Conservation (phyloP, 2,329 filamentous ascomycete species). For the Scedosporium minutisporum region DNA sequence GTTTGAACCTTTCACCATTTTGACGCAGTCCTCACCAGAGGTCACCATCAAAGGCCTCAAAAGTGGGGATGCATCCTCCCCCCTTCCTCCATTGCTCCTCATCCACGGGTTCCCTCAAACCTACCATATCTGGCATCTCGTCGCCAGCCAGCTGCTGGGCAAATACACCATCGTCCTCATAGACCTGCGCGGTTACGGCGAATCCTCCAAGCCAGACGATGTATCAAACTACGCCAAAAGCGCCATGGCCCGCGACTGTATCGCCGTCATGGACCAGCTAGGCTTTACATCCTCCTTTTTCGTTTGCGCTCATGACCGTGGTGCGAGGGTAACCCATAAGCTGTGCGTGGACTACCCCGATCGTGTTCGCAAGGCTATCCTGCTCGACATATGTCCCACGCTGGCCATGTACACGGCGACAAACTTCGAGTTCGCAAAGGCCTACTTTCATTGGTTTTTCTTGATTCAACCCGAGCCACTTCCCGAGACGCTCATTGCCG, state of each 20-base stretch:
- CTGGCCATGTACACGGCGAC: conserved; percentile 40
- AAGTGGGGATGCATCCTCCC: conserved; percentile 18
- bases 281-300: conserved; percentile 28
- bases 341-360: conserved; percentile 36
- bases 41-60: conserved; percentile 35
- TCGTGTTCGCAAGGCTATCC: conserved; percentile 29
- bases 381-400: conserved; percentile 46
- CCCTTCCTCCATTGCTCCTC: conserved; percentile 33
- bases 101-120: conserved; percentile 45
- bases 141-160: conserved; percentile 27
- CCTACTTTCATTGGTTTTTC: conserved; percentile 52
- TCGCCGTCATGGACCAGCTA: conserved; percentile 33
- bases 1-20: conserved; percentile 27
- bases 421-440: conserved; percentile 30
- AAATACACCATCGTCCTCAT: conserved; percentile 33
- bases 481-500: conserved; percentile 36
- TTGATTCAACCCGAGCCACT: conserved; percentile 42
- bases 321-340: conserved; percentile 45
- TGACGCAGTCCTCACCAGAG: conserved; percentile 22
- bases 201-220: conserved; percentile 33
- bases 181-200: conserved; percentile 43
- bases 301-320: conserved; percentile 47
- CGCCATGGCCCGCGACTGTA: conserved; percentile 37
- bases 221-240: conserved; percentile 34
- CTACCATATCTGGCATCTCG: conserved; percentile 40